These are phyloP conservation scores for Crotalaria pallida DNA, from an alignment of 306 rosid genomes.

Conservation along the genomic window DNA sequence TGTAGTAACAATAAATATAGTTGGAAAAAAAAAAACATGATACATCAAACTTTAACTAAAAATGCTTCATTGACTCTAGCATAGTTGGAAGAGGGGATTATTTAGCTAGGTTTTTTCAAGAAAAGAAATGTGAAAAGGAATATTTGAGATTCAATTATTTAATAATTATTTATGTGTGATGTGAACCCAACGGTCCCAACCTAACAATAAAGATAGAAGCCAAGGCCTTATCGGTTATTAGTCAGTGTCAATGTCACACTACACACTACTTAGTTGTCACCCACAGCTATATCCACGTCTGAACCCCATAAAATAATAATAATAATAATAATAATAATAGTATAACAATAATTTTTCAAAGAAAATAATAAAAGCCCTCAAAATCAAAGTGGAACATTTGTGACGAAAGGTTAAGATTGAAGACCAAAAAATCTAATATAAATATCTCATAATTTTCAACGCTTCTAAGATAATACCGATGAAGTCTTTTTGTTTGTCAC, in stretches of 20 bases:
- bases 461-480: constrained; percentile 14
- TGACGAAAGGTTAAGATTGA: neutral
- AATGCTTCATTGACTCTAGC: too few relatives aligned
- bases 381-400: neutral
- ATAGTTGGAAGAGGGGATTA: neutral
- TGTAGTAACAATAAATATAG: too few relatives aligned
- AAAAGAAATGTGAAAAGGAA: neutral
- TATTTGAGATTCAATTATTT: neutral
- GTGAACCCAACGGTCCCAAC: neutral
- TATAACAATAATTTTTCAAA: too few relatives aligned
- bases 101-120: neutral
- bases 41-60: too few relatives aligned
- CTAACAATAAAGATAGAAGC: neutral
- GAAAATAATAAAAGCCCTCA: neutral
- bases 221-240: neutral
- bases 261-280: constrained; percentile 9
- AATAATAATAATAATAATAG: too few relatives aligned
- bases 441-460: constrained; percentile 21
- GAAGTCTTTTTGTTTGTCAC: constrained; percentile 19
- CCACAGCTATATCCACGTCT: constrained; percentile 5
- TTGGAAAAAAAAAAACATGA: too few relatives aligned
- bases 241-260: neutral
- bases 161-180: neutral
- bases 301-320: neutral
- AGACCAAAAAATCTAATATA: constrained; percentile 26